Percentiles rank a stretch among this genome's conserved stretches.
These are phyloP conservation scores for Aspergillus campestris DNA, from an alignment of 495 filamentous ascomycete species.

Conservation along the genomic window DNA sequence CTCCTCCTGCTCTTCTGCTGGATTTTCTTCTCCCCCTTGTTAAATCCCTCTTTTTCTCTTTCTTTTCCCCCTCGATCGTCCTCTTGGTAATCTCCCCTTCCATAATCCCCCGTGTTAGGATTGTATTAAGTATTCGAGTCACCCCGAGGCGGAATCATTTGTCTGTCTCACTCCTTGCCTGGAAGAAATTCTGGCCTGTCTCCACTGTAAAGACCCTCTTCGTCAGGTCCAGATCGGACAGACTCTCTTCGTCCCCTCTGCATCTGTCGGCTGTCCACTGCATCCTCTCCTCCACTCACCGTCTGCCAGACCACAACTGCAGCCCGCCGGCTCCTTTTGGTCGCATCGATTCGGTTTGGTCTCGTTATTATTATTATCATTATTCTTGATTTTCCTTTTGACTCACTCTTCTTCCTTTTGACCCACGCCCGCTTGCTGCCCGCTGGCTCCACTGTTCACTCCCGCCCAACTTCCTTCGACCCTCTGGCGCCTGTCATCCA, in stretches of 20 bases:
- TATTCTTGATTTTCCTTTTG: too few relatives aligned
- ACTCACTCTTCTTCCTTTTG: constrained; percentile 8
- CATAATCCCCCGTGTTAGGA: too few relatives aligned
- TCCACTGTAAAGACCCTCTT: too few relatives aligned
- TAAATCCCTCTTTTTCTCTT: neutral
- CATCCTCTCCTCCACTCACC: constrained; percentile 17
- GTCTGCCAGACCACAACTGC: constrained; percentile 16
- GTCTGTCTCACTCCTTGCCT: too few relatives aligned
- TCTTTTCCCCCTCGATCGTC: neutral
- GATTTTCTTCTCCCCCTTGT: neutral
- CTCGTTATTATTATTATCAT: neutral
- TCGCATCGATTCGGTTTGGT: too few relatives aligned
- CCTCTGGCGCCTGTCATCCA: neutral
- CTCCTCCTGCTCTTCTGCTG: neutral
- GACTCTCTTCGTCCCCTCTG: constrained; percentile 3
- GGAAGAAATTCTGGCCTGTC: too few relatives aligned
- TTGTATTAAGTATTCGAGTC: too few relatives aligned
- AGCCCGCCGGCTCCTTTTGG: constrained; percentile 8
- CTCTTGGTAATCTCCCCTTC: too few relatives aligned
- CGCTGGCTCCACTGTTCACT: constrained; percentile 4
- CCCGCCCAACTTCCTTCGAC: constrained; percentile 1
- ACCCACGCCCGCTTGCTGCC: constrained; percentile 2
- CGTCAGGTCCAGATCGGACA: too few relatives aligned
- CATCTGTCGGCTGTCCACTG: constrained; percentile 13
- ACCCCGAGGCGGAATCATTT: too few relatives aligned